phyloP scores from a whole-genome alignment of 2,329 filamentous ascomycete genomes.

The Xylariales sp. region DNA sequence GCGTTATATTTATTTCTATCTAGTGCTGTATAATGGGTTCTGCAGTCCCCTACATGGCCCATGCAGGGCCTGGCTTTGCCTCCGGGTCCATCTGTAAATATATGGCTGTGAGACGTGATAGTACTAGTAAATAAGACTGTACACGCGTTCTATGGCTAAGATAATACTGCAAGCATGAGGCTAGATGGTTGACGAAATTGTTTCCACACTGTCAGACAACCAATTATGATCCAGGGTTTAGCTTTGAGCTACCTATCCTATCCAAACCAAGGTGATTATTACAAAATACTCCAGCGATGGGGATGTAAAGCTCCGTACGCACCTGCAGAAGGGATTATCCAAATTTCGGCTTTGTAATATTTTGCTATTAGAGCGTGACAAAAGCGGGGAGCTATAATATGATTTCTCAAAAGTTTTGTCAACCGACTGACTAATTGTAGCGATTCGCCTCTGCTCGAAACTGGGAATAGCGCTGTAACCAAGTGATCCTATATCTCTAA shows the following conservation, averaged over 20 bases:
- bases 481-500: slow-evolving; percentile 34
- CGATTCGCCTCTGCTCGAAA: slow-evolving; percentile 6
- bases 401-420: slow-evolving; percentile 7
- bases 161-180: not conserved
- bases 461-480: slow-evolving; percentile 12
- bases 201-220: not conserved
- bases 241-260: not conserved
- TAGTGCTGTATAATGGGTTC: not conserved
- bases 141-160: not conserved
- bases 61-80: not conserved
- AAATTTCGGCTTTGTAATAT: slow-evolving; percentile 5
- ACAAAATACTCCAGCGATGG: not conserved
- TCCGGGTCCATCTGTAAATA: not conserved
- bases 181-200: not conserved
- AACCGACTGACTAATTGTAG: slow-evolving; percentile 5
- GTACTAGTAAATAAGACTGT: not conserved
- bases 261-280: not conserved
- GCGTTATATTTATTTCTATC: slow-evolving; percentile 8
- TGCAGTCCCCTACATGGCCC: not conserved
- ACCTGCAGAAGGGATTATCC: not conserved
- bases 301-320: not conserved
- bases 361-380: not conserved
- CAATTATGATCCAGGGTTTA: not conserved
- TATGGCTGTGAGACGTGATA: not conserved
- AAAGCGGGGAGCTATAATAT: not conserved